Conservation (phyloP, 2,329 filamentous ascomycete genomes). For the Stagonosporopsis tanaceti region DNA sequence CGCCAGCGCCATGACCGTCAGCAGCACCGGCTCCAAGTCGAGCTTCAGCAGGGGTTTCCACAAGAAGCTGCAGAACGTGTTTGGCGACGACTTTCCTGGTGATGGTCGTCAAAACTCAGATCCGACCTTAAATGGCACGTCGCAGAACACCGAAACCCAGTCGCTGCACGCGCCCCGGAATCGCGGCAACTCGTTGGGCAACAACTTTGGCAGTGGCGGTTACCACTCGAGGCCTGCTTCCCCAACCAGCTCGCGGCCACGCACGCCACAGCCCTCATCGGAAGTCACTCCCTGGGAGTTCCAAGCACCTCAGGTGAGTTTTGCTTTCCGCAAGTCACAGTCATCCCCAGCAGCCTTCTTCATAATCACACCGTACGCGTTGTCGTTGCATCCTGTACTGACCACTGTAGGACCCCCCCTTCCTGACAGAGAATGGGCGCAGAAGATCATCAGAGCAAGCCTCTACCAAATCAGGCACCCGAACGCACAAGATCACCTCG, state of each 20-base stretch:
- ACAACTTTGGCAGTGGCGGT: conserved; percentile 60
- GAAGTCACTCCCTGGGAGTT: conserved; percentile 98
- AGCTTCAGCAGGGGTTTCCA: conserved; percentile 71
- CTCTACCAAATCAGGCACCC: conserved; percentile 61
- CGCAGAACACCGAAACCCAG: conserved; percentile 61
- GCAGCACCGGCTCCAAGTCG: conserved; percentile 82
- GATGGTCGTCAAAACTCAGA: conserved; percentile 74
- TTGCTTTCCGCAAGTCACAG: conserved; percentile 7
- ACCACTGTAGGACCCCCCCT: conserved; percentile 39
- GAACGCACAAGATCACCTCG: conserved; percentile 61
- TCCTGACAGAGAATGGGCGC: conserved; percentile 45
- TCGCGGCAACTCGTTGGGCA: conserved; percentile 83
- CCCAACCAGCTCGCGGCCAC: conserved; percentile 77
- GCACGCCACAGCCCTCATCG: conserved; percentile 85
- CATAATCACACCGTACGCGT: not conserved
- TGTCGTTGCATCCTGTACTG: conserved; percentile 15
- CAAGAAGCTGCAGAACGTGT: conserved; percentile 89
- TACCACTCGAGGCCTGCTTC: conserved; percentile 67
- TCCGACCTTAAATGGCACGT: conserved; percentile 62
- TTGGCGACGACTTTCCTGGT: conserved; percentile 85
- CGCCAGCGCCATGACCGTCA: conserved; percentile 85
- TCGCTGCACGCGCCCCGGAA: conserved; percentile 73
- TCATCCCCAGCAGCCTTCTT: not conserved
- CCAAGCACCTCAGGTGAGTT: conserved; percentile 78
- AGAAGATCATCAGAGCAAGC: conserved; percentile 47